Evolutionary conservation across 2,329 filamentous ascomycete genomes (phyloP).

Genomic region (Penicillium nordicum): DNA sequence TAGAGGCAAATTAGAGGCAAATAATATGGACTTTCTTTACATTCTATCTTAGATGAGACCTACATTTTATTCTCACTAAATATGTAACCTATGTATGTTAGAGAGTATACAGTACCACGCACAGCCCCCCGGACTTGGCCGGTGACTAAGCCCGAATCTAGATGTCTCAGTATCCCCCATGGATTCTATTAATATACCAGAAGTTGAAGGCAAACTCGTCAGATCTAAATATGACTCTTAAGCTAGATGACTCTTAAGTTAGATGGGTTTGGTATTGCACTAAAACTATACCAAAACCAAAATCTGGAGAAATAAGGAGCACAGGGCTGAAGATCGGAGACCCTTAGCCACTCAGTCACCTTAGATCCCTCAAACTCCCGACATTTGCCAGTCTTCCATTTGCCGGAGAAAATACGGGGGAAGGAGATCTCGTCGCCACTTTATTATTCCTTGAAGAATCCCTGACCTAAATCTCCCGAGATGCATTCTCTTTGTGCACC

Average conservation of each 20-base stretch:
- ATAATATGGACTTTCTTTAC: neutral
- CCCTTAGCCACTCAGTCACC: constrained; percentile 16
- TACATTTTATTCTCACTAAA: neutral
- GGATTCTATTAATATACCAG: constrained; percentile 15
- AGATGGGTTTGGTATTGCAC: neutral
- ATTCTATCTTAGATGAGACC: too few relatives aligned
- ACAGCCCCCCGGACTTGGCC: constrained; percentile 6
- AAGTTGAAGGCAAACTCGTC: neutral
- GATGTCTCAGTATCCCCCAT: constrained; percentile 4
- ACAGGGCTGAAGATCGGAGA: constrained; percentile 25
- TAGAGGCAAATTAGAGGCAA: too few relatives aligned
- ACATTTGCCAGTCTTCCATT: constrained; percentile 24
- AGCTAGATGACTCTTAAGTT: neutral
- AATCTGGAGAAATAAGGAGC: constrained; percentile 10
- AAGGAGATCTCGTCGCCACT: constrained; percentile 22
- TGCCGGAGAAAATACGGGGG: constrained; percentile 24
- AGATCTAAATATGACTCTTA: neutral
- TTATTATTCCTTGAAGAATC: constrained; percentile 13
- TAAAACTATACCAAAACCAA: neutral
- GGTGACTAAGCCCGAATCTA: constrained; percentile 9
- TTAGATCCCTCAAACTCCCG: constrained; percentile 34
- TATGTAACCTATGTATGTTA: too few relatives aligned
- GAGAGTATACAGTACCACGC: neutral
- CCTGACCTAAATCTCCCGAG: constrained; percentile 11
- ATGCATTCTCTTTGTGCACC: neutral